A percentile compares a stretch with the other conserved stretches of the same genome.
Conservation (phyloP, 495 filamentous ascomycete genomes). For the Parathielavia appendiculata region DNA sequence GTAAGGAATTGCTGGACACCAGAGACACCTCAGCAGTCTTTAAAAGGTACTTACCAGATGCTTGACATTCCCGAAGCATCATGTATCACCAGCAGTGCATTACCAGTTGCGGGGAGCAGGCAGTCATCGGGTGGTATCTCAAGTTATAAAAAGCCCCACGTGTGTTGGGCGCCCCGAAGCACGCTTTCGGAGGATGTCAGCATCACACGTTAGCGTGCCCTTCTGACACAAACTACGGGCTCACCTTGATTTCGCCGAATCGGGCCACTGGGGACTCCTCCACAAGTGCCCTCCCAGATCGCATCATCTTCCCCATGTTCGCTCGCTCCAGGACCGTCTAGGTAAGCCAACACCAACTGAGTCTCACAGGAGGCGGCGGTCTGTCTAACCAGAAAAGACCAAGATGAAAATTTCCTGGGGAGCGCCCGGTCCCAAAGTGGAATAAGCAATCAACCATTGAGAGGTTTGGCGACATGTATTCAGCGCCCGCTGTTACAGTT, state of each 20-base stretch:
- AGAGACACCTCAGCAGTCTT: too few relatives aligned
- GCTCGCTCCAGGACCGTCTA: background rate
- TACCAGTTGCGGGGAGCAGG: too few relatives aligned
- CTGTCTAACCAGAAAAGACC: background rate
- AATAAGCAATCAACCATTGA: background rate
- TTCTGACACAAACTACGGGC: too few relatives aligned
- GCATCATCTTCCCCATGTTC: conserved; percentile 1
- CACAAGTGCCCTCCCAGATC: background rate
- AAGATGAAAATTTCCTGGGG: background rate
- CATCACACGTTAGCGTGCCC: background rate
- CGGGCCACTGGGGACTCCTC: background rate
- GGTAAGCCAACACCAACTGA: background rate
- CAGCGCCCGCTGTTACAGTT: conserved; percentile 8
- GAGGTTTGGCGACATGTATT: conserved; percentile 12
- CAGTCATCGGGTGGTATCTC: too few relatives aligned
- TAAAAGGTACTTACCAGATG: too few relatives aligned
- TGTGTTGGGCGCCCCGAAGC: too few relatives aligned
- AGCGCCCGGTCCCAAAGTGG: background rate
- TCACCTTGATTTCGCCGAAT: conserved; percentile 3
- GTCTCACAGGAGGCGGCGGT: background rate
- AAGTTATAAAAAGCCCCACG: too few relatives aligned
- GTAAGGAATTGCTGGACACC: too few relatives aligned
- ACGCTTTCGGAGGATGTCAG: background rate
- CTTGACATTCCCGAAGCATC: too few relatives aligned
- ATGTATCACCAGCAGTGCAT: too few relatives aligned